Evolutionary conservation across 306 rosid species (phyloP).

Genomic region (Dryas alaskensis): DNA sequence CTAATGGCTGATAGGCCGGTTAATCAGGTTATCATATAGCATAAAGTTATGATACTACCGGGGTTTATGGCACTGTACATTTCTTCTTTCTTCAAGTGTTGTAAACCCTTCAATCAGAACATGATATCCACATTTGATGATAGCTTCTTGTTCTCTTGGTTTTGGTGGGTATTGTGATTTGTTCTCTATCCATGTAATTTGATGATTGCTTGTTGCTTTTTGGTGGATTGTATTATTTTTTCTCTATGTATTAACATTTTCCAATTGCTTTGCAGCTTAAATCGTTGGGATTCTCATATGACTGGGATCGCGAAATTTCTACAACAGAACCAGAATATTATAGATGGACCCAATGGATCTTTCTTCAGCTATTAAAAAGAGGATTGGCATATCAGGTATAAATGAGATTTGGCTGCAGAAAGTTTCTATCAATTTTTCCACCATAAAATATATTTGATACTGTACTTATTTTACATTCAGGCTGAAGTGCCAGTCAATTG

Average conservation of each 20-base stretch:
- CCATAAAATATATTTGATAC: constrained; percentile 19
- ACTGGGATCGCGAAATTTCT: constrained; percentile 96
- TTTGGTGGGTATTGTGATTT: constrained; percentile 18
- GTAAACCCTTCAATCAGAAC: constrained; percentile 4
- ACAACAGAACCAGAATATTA: constrained; percentile 89
- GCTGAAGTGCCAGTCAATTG: constrained; percentile 99
- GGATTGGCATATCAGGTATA: constrained; percentile 95
- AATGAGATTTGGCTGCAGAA: constrained; percentile 17
- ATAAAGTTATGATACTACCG: constrained; percentile 8
- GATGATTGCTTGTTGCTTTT: constrained; percentile 18
- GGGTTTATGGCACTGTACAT: not conserved
- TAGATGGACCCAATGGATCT: constrained; percentile 99
- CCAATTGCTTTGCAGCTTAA: constrained; percentile 60
- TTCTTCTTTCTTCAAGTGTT: constrained; percentile 9
- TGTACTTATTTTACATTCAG: constrained; percentile 40
- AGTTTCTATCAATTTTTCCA: constrained; percentile 18
- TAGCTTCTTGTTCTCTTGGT: not conserved
- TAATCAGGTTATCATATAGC: constrained; percentile 1
- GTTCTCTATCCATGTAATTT: constrained; percentile 1
- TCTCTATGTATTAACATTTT: constrained; percentile 31
- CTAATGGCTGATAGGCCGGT: not conserved
- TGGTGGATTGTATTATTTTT: constrained; percentile 19
- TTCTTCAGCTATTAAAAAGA: constrained; percentile 87
- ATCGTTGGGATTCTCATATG: constrained; percentile 94
- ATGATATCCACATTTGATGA: not conserved